Evolutionary conservation across 1,139 yeast genomes (phyloP).

Genomic region (Hanseniaspora sp.): DNA sequence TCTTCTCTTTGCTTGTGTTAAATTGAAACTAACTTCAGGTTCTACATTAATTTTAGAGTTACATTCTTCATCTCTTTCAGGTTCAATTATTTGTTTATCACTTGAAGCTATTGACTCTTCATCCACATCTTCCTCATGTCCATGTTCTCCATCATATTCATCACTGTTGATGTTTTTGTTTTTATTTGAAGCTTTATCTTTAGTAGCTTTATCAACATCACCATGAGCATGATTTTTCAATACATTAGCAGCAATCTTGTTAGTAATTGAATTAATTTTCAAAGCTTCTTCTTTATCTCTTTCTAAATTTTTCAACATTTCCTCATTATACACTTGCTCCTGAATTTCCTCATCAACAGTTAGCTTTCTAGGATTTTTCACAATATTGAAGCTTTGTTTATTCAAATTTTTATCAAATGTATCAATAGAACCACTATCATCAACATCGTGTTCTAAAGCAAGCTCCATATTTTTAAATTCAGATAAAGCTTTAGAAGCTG

Average conservation of each 20-base stretch:
- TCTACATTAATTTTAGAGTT: neutral
- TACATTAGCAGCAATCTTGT: neutral
- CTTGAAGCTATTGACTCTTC: neutral
- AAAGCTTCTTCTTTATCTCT: neutral
- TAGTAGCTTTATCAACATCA: neutral
- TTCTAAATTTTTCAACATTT: neutral
- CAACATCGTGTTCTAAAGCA: neutral
- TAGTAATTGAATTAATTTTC: neutral
- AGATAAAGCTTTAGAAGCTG: constrained; percentile 4
- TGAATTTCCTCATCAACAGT: neutral
- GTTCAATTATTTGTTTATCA: neutral
- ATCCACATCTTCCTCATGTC: neutral
- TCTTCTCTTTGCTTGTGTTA: neutral
- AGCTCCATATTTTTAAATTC: neutral
- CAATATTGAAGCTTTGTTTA: neutral
- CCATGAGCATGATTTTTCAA: neutral
- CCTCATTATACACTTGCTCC: neutral
- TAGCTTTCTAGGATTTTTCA: neutral
- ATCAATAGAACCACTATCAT: neutral
- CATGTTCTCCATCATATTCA: too few species aligned
- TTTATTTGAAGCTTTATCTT: neutral
- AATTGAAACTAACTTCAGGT: neutral
- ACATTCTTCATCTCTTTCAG: neutral
- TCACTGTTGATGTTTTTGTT: too few species aligned
- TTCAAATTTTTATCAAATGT: neutral